phyloP scores from a whole-genome alignment of 768 basidiomycete genomes.

The Fomitopsis pulvina region DNA sequence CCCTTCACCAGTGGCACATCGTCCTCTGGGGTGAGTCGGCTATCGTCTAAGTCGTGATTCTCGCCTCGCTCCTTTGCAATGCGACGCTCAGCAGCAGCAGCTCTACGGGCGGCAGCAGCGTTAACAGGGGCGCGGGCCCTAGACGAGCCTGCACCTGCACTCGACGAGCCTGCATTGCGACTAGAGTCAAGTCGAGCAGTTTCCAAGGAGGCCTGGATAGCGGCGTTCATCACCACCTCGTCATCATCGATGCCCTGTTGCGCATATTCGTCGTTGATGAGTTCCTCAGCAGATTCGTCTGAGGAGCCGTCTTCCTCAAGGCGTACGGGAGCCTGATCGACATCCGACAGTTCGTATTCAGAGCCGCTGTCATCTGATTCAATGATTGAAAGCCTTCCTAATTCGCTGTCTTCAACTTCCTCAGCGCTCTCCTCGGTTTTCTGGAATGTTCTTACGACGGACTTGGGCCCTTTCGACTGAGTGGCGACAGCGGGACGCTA shows the following conservation, averaged over 20 bases:
- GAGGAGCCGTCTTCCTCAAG: background rate
- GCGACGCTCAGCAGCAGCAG: slow-evolving; percentile 51
- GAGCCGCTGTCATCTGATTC: slow-evolving; percentile 57
- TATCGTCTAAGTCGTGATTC: slow-evolving; percentile 3
- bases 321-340: background rate
- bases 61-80: slow-evolving; percentile 25
- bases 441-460: background rate
- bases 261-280: slow-evolving; percentile 2
- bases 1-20: slow-evolving; percentile 23
- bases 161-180: slow-evolving; percentile 27
- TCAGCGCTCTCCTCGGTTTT: background rate
- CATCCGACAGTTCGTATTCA: slow-evolving; percentile 45
- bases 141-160: slow-evolving; percentile 26
- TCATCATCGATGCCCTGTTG: slow-evolving; percentile 17
- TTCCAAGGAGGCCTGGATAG: slow-evolving; percentile 46
- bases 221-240: slow-evolving; percentile 46
- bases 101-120: slow-evolving; percentile 35
- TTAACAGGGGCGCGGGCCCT: slow-evolving; percentile 25
- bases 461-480: background rate
- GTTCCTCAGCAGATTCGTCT: slow-evolving; percentile 3
- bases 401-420: background rate
- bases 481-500: background rate
- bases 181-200: slow-evolving; percentile 23
- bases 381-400: background rate
- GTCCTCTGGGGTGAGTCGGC: slow-evolving; percentile 17